Evolutionary conservation across 352 stramenopile species (phyloP), one percentile per base, ranked within the genome.

Genomic region (Elongisporangium prolatum): DNA sequence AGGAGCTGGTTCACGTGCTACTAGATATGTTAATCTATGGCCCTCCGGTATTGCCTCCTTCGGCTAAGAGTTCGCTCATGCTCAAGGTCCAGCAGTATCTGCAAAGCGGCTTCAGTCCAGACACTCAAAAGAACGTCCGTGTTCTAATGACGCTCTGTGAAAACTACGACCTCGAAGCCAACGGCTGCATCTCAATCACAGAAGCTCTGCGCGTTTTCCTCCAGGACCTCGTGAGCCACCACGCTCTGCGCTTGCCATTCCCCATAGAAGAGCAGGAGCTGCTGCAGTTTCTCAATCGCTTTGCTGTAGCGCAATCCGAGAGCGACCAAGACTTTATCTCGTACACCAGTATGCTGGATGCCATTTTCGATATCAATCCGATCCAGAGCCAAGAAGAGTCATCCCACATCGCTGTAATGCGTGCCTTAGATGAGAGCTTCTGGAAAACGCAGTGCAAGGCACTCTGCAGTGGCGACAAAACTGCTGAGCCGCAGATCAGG

Each of bases 11-110:
- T 0, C 61, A 74, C 22, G 73, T 84, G 17, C 54, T 89, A 21
- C 62, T 81, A 8, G 79, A 89, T 25, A 74, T 87, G 49, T 63
- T 89, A 18, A 64, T 86, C 20, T 89, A 86, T 53, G 72, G 72
- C 14, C 56, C 68, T 2, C 63, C 66, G 2, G 57, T 56, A 1
- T 53, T 73, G 20, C 54, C 63, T 0, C 49, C 64, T 6, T 67
- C 69, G 37, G 48, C 54, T 0, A 70, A 67, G 37, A 40, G 59
- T 10, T 63, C 68, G 1, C 60, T 59, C 11, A 22, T 77, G 1
- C n/a, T 60, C 9, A 56, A 56, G 22, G 44, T 81, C 4, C 65
- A 73, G 17, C 48, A 79, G 24, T 88, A 88, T 48, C 22, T 88
- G 0, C 50, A 64, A 7, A 77, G 61, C 48, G 73, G 73, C 17